These are phyloP conservation scores for Diplodia intermedia DNA, from an alignment of 2,329 filamentous ascomycete species.

Conservation along the genomic window DNA sequence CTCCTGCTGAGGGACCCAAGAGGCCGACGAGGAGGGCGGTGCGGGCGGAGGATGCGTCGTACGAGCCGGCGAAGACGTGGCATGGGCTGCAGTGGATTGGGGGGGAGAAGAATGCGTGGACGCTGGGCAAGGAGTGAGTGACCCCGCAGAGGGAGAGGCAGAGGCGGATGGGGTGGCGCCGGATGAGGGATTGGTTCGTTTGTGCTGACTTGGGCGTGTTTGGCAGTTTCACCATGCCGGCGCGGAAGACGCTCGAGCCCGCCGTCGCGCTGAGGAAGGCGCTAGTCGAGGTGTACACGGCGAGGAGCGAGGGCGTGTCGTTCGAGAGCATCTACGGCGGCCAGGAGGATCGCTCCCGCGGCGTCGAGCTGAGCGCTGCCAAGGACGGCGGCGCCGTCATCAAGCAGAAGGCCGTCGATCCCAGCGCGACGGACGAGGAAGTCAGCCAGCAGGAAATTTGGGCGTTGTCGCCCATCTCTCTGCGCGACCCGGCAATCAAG, in stretches of 20 bases:
- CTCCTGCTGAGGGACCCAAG: neutral
- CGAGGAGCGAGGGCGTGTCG: neutral
- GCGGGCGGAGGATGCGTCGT: conserved; percentile 37
- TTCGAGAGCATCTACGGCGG: conserved; percentile 1
- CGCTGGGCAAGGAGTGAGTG: conserved; percentile 37
- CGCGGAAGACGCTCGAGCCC: neutral
- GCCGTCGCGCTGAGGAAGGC: conserved; percentile 3
- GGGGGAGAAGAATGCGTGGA: conserved; percentile 45
- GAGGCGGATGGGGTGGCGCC: too few species aligned
- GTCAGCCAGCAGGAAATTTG: conserved; percentile 4
- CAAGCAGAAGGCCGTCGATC: neutral
- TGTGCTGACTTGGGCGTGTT: neutral
- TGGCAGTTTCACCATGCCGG: neutral
- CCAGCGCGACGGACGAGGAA: neutral
- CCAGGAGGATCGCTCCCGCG: neutral
- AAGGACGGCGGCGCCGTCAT: conserved; percentile 7
- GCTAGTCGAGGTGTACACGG: conserved; percentile 20
- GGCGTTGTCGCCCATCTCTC: conserved; percentile 40
- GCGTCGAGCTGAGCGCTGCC: conserved; percentile 1
- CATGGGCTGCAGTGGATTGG: conserved; percentile 62
- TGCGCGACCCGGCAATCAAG: conserved; percentile 43
- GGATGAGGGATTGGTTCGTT: too few species aligned
- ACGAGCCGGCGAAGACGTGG: conserved; percentile 59
- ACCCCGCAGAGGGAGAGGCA: too few species aligned
- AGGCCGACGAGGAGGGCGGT: neutral